Evolutionary conservation across 2,329 filamentous ascomycete species (phyloP).

Genomic region (Graphiopsis chlorocephala): DNA sequence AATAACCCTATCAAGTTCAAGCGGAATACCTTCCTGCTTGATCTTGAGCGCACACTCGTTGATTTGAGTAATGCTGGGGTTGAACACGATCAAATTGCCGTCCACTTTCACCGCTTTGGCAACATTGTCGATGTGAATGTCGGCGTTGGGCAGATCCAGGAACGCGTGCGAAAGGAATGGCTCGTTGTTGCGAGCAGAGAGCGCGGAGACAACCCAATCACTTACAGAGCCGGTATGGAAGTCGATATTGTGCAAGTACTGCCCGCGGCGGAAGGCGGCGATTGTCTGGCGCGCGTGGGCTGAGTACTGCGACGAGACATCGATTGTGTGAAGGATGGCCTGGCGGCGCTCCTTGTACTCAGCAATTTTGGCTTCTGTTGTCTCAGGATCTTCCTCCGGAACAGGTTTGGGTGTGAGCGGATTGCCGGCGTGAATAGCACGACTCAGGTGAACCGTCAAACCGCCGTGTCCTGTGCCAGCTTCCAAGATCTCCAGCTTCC

Average conservation of each 20-base stretch:
- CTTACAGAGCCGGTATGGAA: constrained; percentile 69
- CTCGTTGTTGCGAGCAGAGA: constrained; percentile 39
- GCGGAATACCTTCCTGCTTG: constrained; percentile 53
- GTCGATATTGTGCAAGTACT: constrained; percentile 68
- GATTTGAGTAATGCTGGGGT: constrained; percentile 76
- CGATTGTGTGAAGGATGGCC: constrained; percentile 73
- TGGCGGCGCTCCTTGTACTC: constrained; percentile 49
- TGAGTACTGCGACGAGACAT: constrained; percentile 62
- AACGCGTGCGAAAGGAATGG: constrained; percentile 70
- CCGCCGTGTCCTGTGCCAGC: constrained; percentile 83
- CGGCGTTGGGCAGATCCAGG: constrained; percentile 67
- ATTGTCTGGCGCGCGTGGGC: constrained; percentile 64
- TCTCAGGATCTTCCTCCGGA: constrained; percentile 24
- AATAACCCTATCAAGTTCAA: constrained; percentile 58
- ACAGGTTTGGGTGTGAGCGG: constrained; percentile 41
- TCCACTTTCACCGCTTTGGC: constrained; percentile 60
- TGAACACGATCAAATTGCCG: constrained; percentile 67
- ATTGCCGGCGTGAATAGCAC: constrained; percentile 74
- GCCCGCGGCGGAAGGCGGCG: constrained; percentile 63
- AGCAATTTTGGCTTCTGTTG: constrained; percentile 21
- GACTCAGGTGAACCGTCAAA: constrained; percentile 70
- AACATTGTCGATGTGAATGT: constrained; percentile 52
- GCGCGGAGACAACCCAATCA: constrained; percentile 59
- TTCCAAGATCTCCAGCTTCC: constrained; percentile 71
- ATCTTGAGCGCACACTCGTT: constrained; percentile 59